phyloP scores from a whole-genome alignment of 2,329 filamentous ascomycete species.

The Zasmidium angulare region DNA sequence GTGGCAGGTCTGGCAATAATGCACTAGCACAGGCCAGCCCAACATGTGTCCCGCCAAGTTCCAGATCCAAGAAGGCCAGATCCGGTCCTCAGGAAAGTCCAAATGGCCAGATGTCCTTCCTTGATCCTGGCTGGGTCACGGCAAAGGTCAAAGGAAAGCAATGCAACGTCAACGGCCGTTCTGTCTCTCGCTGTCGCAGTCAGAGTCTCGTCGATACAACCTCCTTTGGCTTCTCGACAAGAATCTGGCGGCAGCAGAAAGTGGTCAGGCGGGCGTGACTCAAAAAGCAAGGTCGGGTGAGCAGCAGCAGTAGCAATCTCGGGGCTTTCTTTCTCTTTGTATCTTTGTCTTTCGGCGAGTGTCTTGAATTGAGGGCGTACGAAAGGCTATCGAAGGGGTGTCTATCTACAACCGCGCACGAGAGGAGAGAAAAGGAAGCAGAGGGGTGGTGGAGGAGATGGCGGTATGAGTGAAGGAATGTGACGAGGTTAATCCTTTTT shows the following conservation, averaged over 20 bases:
- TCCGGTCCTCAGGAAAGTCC: conserved; percentile 3
- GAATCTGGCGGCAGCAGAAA: conserved; percentile 12
- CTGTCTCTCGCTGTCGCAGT: conserved; percentile 14
- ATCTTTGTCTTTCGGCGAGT: conserved; percentile 5
- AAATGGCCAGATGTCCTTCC: neutral
- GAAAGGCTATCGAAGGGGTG: conserved; percentile 22
- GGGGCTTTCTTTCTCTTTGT: conserved; percentile 9
- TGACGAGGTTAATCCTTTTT: neutral
- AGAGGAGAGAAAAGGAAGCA: conserved; percentile 9
- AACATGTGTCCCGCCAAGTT: conserved; percentile 21
- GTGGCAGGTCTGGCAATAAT: conserved; percentile 31
- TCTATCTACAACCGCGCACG: conserved; percentile 25
- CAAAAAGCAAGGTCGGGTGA: conserved; percentile 8
- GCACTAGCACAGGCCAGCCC: conserved; percentile 30
- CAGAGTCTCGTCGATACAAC: conserved; percentile 25
- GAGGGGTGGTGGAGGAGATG: conserved; percentile 7
- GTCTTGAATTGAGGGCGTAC: conserved; percentile 24
- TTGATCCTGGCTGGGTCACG: conserved; percentile 3
- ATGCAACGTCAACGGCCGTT: conserved; percentile 11
- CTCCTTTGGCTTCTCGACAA: conserved; percentile 28
- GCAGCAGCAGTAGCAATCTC: conserved; percentile 3
- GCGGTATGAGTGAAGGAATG: conserved; percentile 14
- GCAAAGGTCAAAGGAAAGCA: conserved; percentile 17
- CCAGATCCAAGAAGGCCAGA: conserved; percentile 2
- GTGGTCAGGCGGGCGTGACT: conserved; percentile 5